phyloP scores from a whole-genome alignment of 1,284 basidiomycete species.

The Stereum hirsutum region DNA sequence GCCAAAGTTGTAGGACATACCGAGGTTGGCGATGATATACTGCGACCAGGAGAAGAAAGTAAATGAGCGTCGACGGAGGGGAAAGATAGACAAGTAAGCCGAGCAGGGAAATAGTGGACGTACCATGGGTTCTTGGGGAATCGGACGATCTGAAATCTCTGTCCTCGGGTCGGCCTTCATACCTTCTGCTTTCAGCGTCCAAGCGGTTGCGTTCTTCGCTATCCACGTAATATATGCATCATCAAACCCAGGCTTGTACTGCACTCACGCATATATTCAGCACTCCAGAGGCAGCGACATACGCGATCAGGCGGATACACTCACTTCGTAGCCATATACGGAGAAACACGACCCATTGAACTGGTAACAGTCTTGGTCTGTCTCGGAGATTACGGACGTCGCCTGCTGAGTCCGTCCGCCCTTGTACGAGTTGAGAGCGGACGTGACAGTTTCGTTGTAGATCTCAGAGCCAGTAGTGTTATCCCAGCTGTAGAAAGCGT shows the following conservation, averaged over 20 bases:
- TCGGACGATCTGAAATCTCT: conserved; percentile 45
- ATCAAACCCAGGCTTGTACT: conserved; percentile 24
- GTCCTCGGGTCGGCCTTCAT: conserved; percentile 42
- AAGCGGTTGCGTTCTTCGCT: conserved; percentile 38
- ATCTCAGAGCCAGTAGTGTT: conserved; percentile 39
- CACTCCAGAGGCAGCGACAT: too few relatives aligned
- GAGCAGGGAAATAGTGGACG: conserved; percentile 11
- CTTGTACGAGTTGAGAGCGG: conserved; percentile 35
- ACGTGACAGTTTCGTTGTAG: conserved; percentile 38
- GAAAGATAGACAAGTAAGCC: background rate
- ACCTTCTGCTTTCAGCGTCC: conserved; percentile 48
- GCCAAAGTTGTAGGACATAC: conserved; percentile 48
- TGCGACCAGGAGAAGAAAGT: conserved; percentile 5
- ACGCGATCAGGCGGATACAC: too few relatives aligned
- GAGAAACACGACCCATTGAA: conserved; percentile 29
- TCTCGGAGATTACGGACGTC: conserved; percentile 39
- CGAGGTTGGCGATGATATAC: conserved; percentile 47
- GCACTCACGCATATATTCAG: too few relatives aligned
- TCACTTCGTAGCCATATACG: conserved; percentile 43
- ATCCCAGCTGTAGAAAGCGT: conserved; percentile 52
- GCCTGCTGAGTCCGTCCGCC: conserved; percentile 51
- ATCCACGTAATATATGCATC: conserved; percentile 52
- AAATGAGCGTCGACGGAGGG: background rate
- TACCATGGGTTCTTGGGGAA: conserved; percentile 60
- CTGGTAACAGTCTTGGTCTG: conserved; percentile 47